A percentile compares a stretch with the other conserved stretches of the same genome.
phyloP scores from a whole-genome alignment of 2,329 filamentous ascomycete species.

The Fusarium mundagurra region DNA sequence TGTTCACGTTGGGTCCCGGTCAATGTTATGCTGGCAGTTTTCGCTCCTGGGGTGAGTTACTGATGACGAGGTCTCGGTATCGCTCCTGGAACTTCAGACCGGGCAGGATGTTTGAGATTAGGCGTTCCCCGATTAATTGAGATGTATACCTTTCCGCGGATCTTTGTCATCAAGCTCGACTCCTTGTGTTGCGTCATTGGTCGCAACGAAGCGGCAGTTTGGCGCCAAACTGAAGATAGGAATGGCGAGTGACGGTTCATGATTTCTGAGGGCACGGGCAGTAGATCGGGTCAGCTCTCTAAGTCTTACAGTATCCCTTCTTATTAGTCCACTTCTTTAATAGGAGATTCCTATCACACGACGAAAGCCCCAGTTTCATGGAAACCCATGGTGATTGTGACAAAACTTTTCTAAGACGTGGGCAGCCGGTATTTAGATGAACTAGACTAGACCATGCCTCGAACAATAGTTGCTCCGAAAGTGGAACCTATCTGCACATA shows the following conservation, averaged over 20 bases:
- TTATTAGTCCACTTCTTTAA: not conserved
- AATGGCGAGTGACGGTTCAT: not conserved
- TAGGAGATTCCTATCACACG: not conserved
- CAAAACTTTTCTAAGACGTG: not conserved
- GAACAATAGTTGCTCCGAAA: conserved; percentile 2
- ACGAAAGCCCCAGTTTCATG: not conserved
- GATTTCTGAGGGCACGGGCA: not conserved
- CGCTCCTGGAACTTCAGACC: conserved; percentile 34
- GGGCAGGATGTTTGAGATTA: conserved; percentile 55
- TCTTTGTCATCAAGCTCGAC: not conserved
- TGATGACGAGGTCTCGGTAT: conserved; percentile 30
- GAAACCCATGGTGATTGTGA: not conserved
- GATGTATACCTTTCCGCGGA: conserved; percentile 43
- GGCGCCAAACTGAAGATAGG: not conserved
- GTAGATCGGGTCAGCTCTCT: not conserved
- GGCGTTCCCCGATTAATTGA: conserved; percentile 60
- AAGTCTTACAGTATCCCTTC: not conserved
- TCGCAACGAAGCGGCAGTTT: not conserved
- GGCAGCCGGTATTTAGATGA: not conserved
- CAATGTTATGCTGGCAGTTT: conserved; percentile 40
- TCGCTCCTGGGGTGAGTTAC: conserved; percentile 27
- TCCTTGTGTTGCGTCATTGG: not conserved
- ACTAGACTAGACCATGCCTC: not conserved
- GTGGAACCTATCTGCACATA: conserved; percentile 10
- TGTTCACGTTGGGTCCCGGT: conserved; percentile 45